These are phyloP conservation scores for Jacaranda mimosifolia DNA, from an alignment of 257 asterid species.

Conservation along the genomic window DNA sequence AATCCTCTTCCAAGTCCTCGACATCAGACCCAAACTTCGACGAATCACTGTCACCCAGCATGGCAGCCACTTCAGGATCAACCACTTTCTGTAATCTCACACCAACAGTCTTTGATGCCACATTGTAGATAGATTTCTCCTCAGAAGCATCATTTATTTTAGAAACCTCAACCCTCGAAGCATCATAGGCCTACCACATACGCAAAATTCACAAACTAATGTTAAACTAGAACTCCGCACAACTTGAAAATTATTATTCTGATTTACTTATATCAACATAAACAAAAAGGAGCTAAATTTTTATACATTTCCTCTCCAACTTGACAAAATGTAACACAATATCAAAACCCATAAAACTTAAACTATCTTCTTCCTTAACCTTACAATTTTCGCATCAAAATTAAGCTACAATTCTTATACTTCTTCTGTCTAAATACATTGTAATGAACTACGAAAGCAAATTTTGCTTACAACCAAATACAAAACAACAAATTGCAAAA, in stretches of 20 bases:
- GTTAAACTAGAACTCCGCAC: background rate
- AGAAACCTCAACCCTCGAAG: conserved; percentile 69
- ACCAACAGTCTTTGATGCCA: conserved; percentile 64
- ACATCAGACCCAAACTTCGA: conserved; percentile 69
- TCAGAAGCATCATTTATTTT: conserved; percentile 55
- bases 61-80: conserved; percentile 88
- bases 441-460: background rate
- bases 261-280: background rate
- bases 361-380: background rate
- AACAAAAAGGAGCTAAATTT: conserved; percentile 1
- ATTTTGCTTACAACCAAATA: conserved; percentile 4
- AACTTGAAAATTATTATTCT: background rate
- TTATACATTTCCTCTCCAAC: background rate
- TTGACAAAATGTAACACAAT: background rate
- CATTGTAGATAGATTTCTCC: conserved; percentile 57
- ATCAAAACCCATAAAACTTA: background rate
- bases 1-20: conserved; percentile 95
- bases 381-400: background rate
- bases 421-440: background rate
- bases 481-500: background rate
- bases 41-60: conserved; percentile 72
- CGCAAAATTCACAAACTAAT: conserved; percentile 26
- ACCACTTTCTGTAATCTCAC: conserved; percentile 70
- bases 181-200: conserved; percentile 82
- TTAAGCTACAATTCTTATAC: background rate